phyloP scores from a whole-genome alignment of 148 eudicot species.

The Amaranthus hypochondriacus region DNA sequence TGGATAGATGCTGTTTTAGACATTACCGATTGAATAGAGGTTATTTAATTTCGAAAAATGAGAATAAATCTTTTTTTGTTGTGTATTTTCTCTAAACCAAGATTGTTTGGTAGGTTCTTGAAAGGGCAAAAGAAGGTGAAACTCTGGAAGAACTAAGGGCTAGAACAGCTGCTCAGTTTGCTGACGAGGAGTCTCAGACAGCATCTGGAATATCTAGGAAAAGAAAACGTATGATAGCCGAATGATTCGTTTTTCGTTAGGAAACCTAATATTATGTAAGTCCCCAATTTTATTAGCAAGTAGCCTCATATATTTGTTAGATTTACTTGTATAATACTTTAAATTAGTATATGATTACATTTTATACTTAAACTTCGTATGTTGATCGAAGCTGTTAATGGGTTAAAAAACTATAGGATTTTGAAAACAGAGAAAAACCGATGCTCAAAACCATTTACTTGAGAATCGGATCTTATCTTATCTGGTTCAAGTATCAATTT shows the following conservation, averaged over 20 bases:
- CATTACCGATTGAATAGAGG: background rate
- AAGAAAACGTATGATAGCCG: constrained; percentile 37
- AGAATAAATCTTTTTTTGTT: background rate
- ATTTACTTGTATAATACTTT: too few species aligned
- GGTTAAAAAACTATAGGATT: too few species aligned
- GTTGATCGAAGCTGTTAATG: too few species aligned
- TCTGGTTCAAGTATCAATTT: too few species aligned
- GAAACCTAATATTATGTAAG: too few species aligned
- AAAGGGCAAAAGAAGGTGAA: constrained; percentile 92
- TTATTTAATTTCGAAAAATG: background rate
- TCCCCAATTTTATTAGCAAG: too few species aligned
- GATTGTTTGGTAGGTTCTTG: constrained; percentile 56
- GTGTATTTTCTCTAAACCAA: constrained; percentile 8
- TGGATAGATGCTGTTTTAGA: background rate
- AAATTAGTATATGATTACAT: too few species aligned
- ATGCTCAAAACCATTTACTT: too few species aligned
- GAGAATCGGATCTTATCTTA: too few species aligned
- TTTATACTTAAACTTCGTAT: too few species aligned
- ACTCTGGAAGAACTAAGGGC: constrained; percentile 80
- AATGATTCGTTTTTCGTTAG: background rate
- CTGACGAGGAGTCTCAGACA: constrained; percentile 33
- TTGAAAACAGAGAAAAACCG: too few species aligned
- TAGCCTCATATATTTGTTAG: too few species aligned
- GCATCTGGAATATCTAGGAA: constrained; percentile 53
- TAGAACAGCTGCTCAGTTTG: constrained; percentile 84